Base-by-base conservation (phyloP, 768 basidiomycete species). In the Gloeopeniophorella convolvens region DNA sequence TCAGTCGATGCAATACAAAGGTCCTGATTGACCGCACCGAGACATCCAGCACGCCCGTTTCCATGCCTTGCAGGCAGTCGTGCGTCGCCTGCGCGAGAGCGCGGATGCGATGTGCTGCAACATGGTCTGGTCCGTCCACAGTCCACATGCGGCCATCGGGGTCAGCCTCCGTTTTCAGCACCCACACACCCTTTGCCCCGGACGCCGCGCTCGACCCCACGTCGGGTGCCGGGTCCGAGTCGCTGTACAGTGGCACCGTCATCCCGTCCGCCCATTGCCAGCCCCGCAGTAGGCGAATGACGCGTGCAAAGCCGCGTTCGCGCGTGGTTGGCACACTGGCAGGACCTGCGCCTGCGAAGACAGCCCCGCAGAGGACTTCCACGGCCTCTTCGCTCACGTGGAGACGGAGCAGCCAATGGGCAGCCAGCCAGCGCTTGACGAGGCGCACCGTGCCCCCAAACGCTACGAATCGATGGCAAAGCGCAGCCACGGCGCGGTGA, bases 351-450 rank as follows among this genome's bases (percentile, higher is more conserved):
- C 74, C 73, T 10, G 92, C 69, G 62, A 94, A 97, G 13, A 87
- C 72, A 28, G 71, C 70, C 0, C 91, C 89, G 64, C 89, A 90
- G 34, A 99, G 65, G 15, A 98, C 70, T 65, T 99, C 96, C 30
- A 89, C 77, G 0, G 79, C 82, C 63, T 97, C 91, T 51, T 81
- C 77, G 5, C 76, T 74, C 45, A 97, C 71, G 58, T 90, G 85
- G 0, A 73, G 67, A 4, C 77, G 73, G 28, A 98, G 75, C 49
- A 96, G 75, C 85, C 88, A 90, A 63, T 99, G 96, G 6, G 85
- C 72, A 0, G 88, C 81, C 46, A 98, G 71, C 96, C 96, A 99
- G 35, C 95, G 78, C 69, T 97, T 95, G 43, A 89, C 78, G 13
- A 98, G 74, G 32, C 96, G 76, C 13, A 89, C 86, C 0, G 94